Percentiles rank a stretch among this genome's conserved stretches.
phyloP scores from a whole-genome alignment of 768 basidiomycete species.

The Mycena rosella region DNA sequence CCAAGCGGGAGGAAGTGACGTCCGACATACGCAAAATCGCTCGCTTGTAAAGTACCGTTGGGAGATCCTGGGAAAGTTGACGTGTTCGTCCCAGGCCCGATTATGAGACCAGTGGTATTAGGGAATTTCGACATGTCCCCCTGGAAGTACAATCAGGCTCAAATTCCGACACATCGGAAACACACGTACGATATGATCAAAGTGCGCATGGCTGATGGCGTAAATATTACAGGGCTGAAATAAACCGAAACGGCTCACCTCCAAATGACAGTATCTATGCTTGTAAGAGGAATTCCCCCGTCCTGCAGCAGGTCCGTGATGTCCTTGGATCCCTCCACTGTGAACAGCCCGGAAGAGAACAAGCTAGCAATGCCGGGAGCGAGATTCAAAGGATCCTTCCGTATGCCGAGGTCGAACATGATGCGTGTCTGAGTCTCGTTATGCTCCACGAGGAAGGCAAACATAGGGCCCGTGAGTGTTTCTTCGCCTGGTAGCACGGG shows the following conservation, averaged over 20 bases:
- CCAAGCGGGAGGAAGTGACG: neutral
- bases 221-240: neutral
- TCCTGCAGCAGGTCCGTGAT: constrained; percentile 31
- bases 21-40: constrained; percentile 29
- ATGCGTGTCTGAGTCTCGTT: constrained; percentile 13
- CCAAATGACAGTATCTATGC: constrained; percentile 30
- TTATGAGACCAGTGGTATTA: constrained; percentile 16
- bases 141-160: neutral
- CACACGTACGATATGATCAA: constrained; percentile 32
- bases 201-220: constrained; percentile 27
- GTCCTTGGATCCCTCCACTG: constrained; percentile 27
- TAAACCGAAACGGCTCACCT: constrained; percentile 2
- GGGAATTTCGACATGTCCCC: constrained; percentile 38
- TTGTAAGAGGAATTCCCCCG: constrained; percentile 22
- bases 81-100: constrained; percentile 16
- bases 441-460: constrained; percentile 31
- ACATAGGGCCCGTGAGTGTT: constrained; percentile 23
- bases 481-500: constrained; percentile 32
- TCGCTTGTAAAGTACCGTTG: constrained; percentile 17
- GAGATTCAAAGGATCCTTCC: constrained; percentile 32
- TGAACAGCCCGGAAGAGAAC: constrained; percentile 19
- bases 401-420: constrained; percentile 36
- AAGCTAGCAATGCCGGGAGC: constrained; percentile 23
- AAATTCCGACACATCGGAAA: neutral
- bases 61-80: constrained; percentile 12